A percentile compares a stretch with the other conserved stretches of the same genome.
Conservation (phyloP, 352 stramenopile species). For the Phytopythium ostracodes region DNA sequence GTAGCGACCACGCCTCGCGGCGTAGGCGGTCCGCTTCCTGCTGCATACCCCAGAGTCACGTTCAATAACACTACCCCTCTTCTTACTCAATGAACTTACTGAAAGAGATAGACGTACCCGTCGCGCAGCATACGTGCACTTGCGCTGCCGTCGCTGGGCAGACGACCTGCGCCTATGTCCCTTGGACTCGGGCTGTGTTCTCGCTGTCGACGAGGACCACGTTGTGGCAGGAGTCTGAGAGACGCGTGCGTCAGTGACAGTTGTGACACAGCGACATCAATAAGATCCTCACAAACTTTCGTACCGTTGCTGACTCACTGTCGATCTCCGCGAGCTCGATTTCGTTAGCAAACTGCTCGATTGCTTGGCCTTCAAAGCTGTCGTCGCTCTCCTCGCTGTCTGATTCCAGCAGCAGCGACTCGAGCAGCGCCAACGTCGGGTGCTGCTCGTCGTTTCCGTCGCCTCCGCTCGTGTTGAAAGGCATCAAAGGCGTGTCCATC, state of each 20-base stretch:
- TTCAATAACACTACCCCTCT: not conserved
- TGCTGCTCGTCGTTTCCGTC: not conserved
- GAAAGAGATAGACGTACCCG: not conserved
- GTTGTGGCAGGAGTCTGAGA: not conserved
- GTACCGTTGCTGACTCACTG: not conserved
- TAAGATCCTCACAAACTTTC: not conserved
- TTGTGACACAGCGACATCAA: not conserved
- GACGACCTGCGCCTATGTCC: not conserved
- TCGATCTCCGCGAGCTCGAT: slow-evolving; percentile 6
- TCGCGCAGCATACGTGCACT: slow-evolving; percentile 6
- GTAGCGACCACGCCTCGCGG: slow-evolving; percentile 4
- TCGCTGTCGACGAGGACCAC: not conserved
- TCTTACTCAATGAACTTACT: not conserved
- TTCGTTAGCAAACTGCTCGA: slow-evolving; percentile 6
- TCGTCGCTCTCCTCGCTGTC: not conserved
- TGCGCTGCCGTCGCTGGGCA: not conserved
- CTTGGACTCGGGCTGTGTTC: not conserved
- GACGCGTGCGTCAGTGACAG: not conserved
- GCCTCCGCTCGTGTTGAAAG: not conserved
- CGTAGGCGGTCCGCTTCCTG: slow-evolving; percentile 5
- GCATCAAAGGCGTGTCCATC: not conserved
- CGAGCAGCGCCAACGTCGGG: not conserved
- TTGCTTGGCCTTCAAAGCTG: slow-evolving; percentile 1
- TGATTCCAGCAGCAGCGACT: not conserved
- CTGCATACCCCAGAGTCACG: not conserved